Percentiles rank a stretch among this genome's conserved stretches.
These are phyloP conservation scores for Centaurea solstitialis DNA, from an alignment of 129 eudicot genomes.

Conservation along the genomic window DNA sequence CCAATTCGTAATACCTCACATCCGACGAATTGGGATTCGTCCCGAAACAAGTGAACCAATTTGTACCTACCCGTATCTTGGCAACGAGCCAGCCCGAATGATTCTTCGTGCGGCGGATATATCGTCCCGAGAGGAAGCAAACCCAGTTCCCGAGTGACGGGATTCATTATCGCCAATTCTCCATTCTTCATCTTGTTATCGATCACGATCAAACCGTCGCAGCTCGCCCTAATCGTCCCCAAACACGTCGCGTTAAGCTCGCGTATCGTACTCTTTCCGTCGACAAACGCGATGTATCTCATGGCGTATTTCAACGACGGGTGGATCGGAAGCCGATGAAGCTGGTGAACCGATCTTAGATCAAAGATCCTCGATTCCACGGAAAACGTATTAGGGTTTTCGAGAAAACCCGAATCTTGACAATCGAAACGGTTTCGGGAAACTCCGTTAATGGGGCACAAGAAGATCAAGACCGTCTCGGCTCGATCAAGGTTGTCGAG, in stretches of 20 bases:
- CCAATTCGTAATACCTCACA: slow-evolving; percentile 53
- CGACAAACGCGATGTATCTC: slow-evolving; percentile 34
- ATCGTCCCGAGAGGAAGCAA: slow-evolving; percentile 54
- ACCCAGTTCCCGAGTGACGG: slow-evolving; percentile 49
- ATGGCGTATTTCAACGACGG: slow-evolving; percentile 23
- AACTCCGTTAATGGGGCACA: slow-evolving; percentile 7
- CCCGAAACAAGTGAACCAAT: slow-evolving; percentile 61
- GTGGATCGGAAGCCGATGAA: slow-evolving; percentile 19
- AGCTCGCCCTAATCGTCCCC: slow-evolving; percentile 46
- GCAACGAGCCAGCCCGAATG: slow-evolving; percentile 45
- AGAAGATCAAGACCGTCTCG: slow-evolving; percentile 45
- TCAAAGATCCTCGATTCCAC: slow-evolving; percentile 43
- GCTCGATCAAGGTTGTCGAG: slow-evolving; percentile 39
- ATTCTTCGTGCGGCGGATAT: slow-evolving; percentile 38
- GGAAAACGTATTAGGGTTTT: slow-evolving; percentile 31
- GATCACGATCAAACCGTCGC: slow-evolving; percentile 50
- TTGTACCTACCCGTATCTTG: slow-evolving; percentile 22
- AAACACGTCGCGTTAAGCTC: slow-evolving; percentile 47
- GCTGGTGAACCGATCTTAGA: slow-evolving; percentile 19
- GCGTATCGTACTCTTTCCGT: slow-evolving; percentile 29
- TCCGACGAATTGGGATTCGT: slow-evolving; percentile 35
- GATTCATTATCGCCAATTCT: slow-evolving; percentile 54
- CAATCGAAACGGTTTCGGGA: slow-evolving; percentile 1
- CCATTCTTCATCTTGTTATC: slow-evolving; percentile 40
- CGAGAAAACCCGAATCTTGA: background rate